Evolutionary conservation across 495 filamentous ascomycete genomes (phyloP), one percentile per base, ranked within the genome.

Genomic region (Xylaria cubensis): DNA sequence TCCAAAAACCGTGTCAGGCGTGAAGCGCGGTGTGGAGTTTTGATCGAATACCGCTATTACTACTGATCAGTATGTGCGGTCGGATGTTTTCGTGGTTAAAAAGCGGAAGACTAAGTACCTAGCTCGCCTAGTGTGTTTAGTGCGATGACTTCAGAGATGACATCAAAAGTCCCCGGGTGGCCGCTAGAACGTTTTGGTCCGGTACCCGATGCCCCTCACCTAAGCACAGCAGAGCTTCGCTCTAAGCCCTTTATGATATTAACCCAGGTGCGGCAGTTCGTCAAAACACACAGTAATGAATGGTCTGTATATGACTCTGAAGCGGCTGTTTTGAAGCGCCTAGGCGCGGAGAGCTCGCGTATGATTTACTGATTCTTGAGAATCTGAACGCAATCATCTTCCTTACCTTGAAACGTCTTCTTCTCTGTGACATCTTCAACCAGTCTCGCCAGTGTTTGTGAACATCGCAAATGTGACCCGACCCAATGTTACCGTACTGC

Each of bases 11-110:
- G 34, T 55, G 32, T 55, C 19, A 21, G 24, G 48, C 17, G 32
- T 55, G 41, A 29, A 67, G 46, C 64, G 64, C 64, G 46, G n/a
- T 53, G 64, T 67, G 64, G 64, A 55, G 32, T 29, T 41, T 41
- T 5, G 36, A 17, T 41, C 29, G 64, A 24, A 10, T 3, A 4
- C 44, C 2, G 46, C 29, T 15, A 10, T 29, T 42, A 29, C 29
- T 15, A 10, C 17, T 42, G 2, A 2, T 29, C 2, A 32, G 12
- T n/a, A 21, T 32, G 34, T 36, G 34, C 34, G 39, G 10, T 42
- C 39, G 9, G 41, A 26, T 51, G 26, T n/a, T 67, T 50, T 26
- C 8, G 58, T 61, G 32, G 34, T 61, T 21, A 61, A 61, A 61
- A 36, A 12, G 24, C 59, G n/a, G 32, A 36, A 36, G 56, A 8